phyloP scores from a whole-genome alignment of 345 rosid genomes.

The Chamaenerion angustifolium region DNA sequence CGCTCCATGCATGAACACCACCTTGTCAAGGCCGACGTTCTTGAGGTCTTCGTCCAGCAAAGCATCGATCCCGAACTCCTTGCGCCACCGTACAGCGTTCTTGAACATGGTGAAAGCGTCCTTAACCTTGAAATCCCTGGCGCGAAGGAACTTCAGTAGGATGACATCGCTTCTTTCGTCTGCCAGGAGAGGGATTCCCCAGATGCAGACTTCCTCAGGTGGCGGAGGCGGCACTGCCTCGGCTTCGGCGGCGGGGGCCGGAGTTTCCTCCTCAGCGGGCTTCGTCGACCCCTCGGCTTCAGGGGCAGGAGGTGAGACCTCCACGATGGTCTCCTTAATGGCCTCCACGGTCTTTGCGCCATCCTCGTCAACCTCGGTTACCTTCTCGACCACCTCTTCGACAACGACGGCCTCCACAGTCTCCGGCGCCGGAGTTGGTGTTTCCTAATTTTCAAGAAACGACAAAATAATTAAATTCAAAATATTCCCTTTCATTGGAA shows the following conservation, averaged over 20 bases:
- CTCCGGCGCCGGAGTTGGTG: conserved; percentile 1
- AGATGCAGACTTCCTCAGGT: conserved; percentile 24
- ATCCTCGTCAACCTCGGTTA: conserved; percentile 45
- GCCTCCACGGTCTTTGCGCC: conserved; percentile 90
- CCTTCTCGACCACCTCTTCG: conserved; percentile 25
- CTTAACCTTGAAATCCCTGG: conserved; percentile 42
- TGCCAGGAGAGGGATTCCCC: conserved; percentile 35
- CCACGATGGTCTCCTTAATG: conserved; percentile 61
- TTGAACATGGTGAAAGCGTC: conserved; percentile 40
- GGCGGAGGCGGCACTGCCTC: conserved; percentile 6
- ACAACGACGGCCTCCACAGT: conserved; percentile 12
- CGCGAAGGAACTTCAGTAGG: conserved; percentile 38
- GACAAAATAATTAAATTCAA: not conserved
- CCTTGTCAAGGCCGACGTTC: conserved; percentile 18
- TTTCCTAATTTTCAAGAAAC: not conserved
- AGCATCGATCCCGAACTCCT: conserved; percentile 27
- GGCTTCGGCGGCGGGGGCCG: conserved; percentile 1
- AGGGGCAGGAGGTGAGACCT: conserved; percentile 23
- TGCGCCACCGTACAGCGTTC: conserved; percentile 34
- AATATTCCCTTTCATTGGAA: not conserved
- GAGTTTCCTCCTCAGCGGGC: conserved; percentile 16
- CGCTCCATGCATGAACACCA: conserved; percentile 22
- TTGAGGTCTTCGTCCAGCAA: conserved; percentile 32
- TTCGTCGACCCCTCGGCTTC: conserved; percentile 4
- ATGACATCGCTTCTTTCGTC: conserved; percentile 29